Evolutionary conservation across 2,329 filamentous ascomycete genomes (phyloP).

Genomic region (Monilinia fructigena): DNA sequence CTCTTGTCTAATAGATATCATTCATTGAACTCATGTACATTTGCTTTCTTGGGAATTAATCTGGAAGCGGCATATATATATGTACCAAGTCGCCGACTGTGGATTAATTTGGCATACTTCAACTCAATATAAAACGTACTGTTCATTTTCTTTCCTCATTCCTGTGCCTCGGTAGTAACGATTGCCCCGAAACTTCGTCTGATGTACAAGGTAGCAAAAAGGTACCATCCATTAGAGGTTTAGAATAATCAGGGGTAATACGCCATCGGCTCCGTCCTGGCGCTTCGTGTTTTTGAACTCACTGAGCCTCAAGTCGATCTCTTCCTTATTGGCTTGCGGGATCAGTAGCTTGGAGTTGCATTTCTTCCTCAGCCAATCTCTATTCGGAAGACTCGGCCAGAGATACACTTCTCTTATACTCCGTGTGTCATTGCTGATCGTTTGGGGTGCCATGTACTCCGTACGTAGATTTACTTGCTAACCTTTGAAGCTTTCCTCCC

Average conservation of each 20-base stretch:
- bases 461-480: background rate
- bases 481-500: background rate
- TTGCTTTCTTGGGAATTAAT: slow-evolving; percentile 3
- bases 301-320: slow-evolving; percentile 15
- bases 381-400: background rate
- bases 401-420: background rate
- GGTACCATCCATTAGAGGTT: slow-evolving; percentile 4
- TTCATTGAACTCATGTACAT: background rate
- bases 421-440: background rate
- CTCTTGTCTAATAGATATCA: background rate
- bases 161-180: background rate
- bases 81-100: background rate
- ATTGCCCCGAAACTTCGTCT: slow-evolving; percentile 13
- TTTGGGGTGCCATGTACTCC: background rate
- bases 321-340: background rate
- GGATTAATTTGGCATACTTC: background rate
- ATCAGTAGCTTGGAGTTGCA: background rate
- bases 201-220: slow-evolving; percentile 6
- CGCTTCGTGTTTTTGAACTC: slow-evolving; percentile 10
- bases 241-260: slow-evolving; percentile 11
- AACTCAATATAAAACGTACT: background rate
- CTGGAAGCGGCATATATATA: background rate
- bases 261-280: slow-evolving; percentile 8
- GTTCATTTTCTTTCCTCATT: background rate
- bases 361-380: background rate